These are phyloP conservation scores for Tetracladium setigerum DNA, from an alignment of 495 filamentous ascomycete species.

Conservation along the genomic window DNA sequence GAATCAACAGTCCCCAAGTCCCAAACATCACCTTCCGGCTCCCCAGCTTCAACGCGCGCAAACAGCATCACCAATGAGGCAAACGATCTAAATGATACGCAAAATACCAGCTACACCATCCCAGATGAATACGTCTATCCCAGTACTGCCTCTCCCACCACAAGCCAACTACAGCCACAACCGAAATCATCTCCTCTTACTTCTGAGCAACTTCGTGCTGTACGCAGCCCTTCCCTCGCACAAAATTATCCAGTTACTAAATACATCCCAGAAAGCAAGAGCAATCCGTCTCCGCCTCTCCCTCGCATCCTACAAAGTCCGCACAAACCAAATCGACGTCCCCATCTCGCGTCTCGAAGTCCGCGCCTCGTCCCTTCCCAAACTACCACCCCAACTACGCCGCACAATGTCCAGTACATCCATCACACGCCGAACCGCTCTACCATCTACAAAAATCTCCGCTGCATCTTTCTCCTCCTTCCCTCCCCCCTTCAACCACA, in stretches of 20 bases:
- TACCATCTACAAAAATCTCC: background rate
- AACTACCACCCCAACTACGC: no score
- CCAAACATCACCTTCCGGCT: background rate
- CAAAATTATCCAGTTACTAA: background rate
- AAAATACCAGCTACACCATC: slow-evolving; percentile 15
- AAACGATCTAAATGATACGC: slow-evolving; percentile 11
- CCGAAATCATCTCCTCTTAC: slow-evolving; percentile 2
- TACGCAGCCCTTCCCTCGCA: background rate
- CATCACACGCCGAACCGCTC: background rate
- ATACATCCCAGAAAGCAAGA: slow-evolving; percentile 36
- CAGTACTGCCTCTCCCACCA: background rate
- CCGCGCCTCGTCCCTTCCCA: background rate
- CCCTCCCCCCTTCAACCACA: background rate
- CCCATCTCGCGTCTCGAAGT: slow-evolving; percentile 28
- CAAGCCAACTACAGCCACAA: background rate
- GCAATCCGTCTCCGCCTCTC: slow-evolving; percentile 41
- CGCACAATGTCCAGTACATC: no score
- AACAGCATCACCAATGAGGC: background rate
- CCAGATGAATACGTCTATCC: slow-evolving; percentile 8
- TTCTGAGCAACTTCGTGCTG: background rate
- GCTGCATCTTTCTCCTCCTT: background rate
- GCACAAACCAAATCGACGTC: slow-evolving; percentile 41
- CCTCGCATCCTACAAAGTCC: slow-evolving; percentile 45
- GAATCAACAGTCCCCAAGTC: no score
- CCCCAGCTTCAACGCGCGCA: slow-evolving; percentile 1